Conservation (phyloP, 768 basidiomycete species). For the Russula dissimulans region DNA sequence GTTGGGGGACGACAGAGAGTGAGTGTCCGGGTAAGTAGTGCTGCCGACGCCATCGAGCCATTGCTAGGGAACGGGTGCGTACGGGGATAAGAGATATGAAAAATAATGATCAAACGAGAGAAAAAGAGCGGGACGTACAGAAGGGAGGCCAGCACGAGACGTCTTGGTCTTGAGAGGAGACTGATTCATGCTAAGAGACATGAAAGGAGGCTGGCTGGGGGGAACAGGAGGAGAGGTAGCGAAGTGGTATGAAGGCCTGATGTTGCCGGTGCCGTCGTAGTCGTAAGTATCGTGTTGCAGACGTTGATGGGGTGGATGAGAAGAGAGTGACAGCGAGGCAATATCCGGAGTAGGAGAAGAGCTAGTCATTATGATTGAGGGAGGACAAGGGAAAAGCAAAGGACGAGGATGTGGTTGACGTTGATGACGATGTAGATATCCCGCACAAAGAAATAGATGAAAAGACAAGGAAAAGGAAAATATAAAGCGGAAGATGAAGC, state of each 20-base stretch:
- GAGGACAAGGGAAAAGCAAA: too few species aligned
- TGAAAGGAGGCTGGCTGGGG: conserved; percentile 38
- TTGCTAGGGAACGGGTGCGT: conserved; percentile 43
- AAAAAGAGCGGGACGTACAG: conserved; percentile 37
- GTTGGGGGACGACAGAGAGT: conserved; percentile 76
- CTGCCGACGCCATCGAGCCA: conserved; percentile 60
- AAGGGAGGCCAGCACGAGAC: conserved; percentile 59
- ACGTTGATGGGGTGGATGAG: conserved; percentile 58
- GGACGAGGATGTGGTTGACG: not conserved
- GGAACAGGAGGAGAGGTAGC: conserved; percentile 53
- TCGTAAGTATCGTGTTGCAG: conserved; percentile 73
- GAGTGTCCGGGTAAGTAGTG: conserved; percentile 45
- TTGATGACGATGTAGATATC: not conserved
- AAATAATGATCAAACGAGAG: conserved; percentile 16
- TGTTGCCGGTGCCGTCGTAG: conserved; percentile 55
- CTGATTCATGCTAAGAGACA: conserved; percentile 47
- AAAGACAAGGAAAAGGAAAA: not conserved
- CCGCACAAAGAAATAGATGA: not conserved
- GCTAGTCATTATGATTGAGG: conserved; percentile 52
- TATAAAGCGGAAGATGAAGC: not conserved
- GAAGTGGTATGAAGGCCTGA: conserved; percentile 62
- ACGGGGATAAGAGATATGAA: not conserved
- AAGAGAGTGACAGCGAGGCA: conserved; percentile 63
- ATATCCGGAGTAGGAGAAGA: conserved; percentile 68
- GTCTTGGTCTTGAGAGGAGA: conserved; percentile 73